Evolutionary conservation across 2,329 filamentous ascomycete genomes (phyloP), one percentile per base, ranked within the genome.

Genomic region (Neonectria faginata): DNA sequence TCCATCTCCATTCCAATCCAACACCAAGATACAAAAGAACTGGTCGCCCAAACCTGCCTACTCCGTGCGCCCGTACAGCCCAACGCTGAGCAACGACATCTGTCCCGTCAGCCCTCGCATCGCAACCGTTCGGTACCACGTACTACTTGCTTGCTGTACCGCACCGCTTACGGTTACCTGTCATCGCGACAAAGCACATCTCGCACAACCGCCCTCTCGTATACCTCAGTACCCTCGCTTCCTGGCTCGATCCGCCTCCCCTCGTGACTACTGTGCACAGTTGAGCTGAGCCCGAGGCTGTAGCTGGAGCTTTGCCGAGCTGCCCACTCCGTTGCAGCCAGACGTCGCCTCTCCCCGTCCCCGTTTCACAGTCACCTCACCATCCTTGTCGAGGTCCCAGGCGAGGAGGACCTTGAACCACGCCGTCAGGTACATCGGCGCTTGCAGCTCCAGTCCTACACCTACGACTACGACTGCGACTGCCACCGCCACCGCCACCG

Each of bases 51-150:
- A 64, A 39, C 33, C 56, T 22, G 31, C 16, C 9, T 47, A 8
- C 18, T 11, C 16, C 11, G 27, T 33, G 18, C 27, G 8, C 12
- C 12, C n/a, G 48, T 33, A 31, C 48, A 33, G 10, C 31, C 11
- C n/a, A 14, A 3, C 16, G 20, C 48, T n/a, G 31, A 20, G n/a
- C 48, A 51, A 51, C 48, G 29, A 12, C 48, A 36, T 36, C 7
- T 29, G n/a, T 18, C 48, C 55, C 20, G 56, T 56, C 61, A 56
- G 44, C 55, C 44, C 50, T 58, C 57, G 36, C 55, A 59, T 61
- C 52, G 62, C 41, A 60, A 41, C 47, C 52, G 52, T 51, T 29
- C 20, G 47, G 53, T 42, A 44, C 29, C 9, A 29, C 29, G 29
- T 29, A 29, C 29, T n/a, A 25, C 52, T 53, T 53, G 18, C 10